These are phyloP conservation scores for Collariella sp. DNA, from an alignment of 495 filamentous ascomycete genomes.

Conservation along the genomic window DNA sequence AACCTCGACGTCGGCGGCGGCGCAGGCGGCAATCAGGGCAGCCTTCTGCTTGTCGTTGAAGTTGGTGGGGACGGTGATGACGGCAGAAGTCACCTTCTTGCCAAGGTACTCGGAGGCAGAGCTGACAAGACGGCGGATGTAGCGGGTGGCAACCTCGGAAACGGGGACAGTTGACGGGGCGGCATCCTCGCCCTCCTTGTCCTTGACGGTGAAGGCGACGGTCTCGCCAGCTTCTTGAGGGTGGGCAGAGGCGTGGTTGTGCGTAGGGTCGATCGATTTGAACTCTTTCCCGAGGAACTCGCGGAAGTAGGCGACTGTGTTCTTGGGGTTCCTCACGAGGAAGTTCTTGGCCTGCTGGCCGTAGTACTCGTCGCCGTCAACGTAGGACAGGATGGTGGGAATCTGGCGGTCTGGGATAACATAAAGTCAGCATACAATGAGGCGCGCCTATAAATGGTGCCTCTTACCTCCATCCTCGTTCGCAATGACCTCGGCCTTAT, in stretches of 20 bases:
- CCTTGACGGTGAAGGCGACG: constrained; percentile 75
- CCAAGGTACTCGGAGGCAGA: constrained; percentile 89
- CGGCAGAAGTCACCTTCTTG: constrained; percentile 82
- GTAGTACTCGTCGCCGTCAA: constrained; percentile 91
- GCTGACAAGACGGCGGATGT: constrained; percentile 68
- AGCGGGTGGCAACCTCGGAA: constrained; percentile 78
- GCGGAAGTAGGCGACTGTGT: constrained; percentile 92
- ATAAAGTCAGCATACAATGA: not conserved
- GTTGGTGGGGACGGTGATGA: constrained; percentile 89
- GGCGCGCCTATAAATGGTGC: constrained; percentile 1
- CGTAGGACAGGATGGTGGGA: constrained; percentile 86
- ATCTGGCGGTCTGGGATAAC: constrained; percentile 77
- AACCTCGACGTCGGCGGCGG: constrained; percentile 75
- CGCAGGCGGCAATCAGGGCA: constrained; percentile 67
- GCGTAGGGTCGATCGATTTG: constrained; percentile 91
- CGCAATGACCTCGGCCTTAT: constrained; percentile 94
- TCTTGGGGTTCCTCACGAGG: constrained; percentile 80
- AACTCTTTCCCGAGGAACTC: constrained; percentile 95
- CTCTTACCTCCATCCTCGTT: constrained; percentile 92
- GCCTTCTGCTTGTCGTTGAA: constrained; percentile 78
- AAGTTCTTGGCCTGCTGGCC: constrained; percentile 91
- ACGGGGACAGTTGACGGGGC: constrained; percentile 62
- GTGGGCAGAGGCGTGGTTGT: constrained; percentile 88
- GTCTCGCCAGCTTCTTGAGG: constrained; percentile 65
- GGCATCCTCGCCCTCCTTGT: constrained; percentile 54